Base-by-base conservation (phyloP, 2,329 filamentous ascomycete species). In the Phaeosphaeria sp. region DNA sequence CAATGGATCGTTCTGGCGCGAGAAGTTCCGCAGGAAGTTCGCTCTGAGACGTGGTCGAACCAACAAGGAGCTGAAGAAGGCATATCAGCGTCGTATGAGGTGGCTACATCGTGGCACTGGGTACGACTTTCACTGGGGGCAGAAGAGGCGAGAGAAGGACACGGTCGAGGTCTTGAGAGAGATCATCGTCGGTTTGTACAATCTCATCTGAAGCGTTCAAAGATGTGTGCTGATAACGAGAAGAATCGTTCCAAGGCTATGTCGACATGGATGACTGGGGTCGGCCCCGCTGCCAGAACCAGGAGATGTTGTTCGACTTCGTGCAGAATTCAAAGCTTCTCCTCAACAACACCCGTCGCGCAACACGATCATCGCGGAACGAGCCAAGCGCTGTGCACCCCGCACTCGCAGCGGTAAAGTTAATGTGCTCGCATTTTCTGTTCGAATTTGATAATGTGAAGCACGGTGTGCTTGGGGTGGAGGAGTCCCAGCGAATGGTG, bases 1-100 rank as follows among this genome's bases (percentile, higher is more conserved):
- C 43, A 63, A 73, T 10, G 55, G 63, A 22, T 79, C 77, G 6
- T 81, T 84, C 65, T 86, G 83, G 83, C 78, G 80, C 36, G 60
- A 66, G 39, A 76, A 72, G 18, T 85, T 82, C 62, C 66, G 74
- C 15, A 54, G 70, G 21, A 71, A 55, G 23, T 86, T 79, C 60
- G 83, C 83, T 30, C 55, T 63, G 49, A 60, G 58, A 3, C 36
- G 57, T 0, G 58, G 62, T 49, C 52, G 47, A 23, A 43, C 69
- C 46, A 74, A 76, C 52, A 48, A 61, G 9, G 62, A 75, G 6
- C 64, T 80, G 55, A 77, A 72, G 56, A 68, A 65, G 7, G 46
- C 70, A 44, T 82, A 82, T 59, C 70, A 78, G 64, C 46, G 44
- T 7, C 70, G 69, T 15, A 61, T 61, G 15, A 66, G 59, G 51